Evolutionary conservation across 495 filamentous ascomycete species (phyloP).

Genomic region (Penicillium fimorum): DNA sequence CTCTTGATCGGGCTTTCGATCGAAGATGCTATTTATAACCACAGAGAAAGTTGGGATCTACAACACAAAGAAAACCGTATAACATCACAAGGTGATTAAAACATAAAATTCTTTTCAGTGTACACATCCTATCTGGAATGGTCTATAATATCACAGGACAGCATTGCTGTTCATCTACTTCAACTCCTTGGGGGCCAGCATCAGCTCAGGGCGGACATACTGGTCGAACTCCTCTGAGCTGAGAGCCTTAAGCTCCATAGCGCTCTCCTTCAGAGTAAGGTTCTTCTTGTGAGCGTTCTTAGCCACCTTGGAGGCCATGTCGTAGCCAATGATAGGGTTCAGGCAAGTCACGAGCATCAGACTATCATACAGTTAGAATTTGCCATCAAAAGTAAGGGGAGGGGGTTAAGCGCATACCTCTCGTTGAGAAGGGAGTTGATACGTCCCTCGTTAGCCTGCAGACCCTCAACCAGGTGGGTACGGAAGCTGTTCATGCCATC

Average conservation of each 20-base stretch:
- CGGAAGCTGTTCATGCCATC: constrained; percentile 95
- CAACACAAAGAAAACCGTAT: background rate
- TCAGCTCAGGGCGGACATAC: constrained; percentile 91
- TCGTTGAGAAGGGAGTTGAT: constrained; percentile 88
- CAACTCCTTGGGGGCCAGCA: constrained; percentile 77
- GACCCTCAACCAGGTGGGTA: constrained; percentile 83
- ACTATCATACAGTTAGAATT: constrained; percentile 47
- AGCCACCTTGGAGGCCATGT: constrained; percentile 95
- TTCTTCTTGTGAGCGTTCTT: constrained; percentile 99
- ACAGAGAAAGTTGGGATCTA: constrained; percentile 6
- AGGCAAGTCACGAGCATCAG: constrained; percentile 98
- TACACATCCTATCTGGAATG: constrained; percentile 25
- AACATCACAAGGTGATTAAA: background rate
- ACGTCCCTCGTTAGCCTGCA: constrained; percentile 89
- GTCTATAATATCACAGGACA: constrained; percentile 25
- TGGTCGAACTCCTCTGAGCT: constrained; percentile 89
- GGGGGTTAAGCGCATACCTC: constrained; percentile 47
- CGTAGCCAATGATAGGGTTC: constrained; percentile 98
- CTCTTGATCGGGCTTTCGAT: background rate
- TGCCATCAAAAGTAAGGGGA: constrained; percentile 7
- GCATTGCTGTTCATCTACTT: constrained; percentile 36
- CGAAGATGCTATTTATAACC: constrained; percentile 16
- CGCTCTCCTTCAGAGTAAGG: constrained; percentile 84
- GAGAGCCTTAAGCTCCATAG: constrained; percentile 88
- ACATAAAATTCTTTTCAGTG: constrained; percentile 18